Evolutionary conservation across 208 protist genomes (phyloP).

Genomic region (Trypanosoma boissoni): DNA sequence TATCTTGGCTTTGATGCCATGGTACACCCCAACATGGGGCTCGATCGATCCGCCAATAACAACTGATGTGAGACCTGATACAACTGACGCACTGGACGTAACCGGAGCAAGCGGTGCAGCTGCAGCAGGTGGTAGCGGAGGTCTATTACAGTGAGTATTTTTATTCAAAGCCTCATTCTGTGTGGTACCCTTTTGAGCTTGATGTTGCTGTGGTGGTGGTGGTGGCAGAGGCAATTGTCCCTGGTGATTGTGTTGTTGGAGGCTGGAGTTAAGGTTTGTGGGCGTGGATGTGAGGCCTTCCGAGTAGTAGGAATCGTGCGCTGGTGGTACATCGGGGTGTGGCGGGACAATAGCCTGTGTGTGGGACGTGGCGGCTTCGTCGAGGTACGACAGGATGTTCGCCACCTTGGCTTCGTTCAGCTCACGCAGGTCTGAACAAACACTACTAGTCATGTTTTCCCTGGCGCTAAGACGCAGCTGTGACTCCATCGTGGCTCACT

Average conservation of each 20-base stretch:
- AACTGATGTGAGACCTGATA: constrained; percentile 19
- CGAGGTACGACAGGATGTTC: constrained; percentile 83
- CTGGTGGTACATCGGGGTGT: neutral
- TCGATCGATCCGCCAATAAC: constrained; percentile 28
- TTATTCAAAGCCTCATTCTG: too few species aligned
- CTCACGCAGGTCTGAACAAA: constrained; percentile 77
- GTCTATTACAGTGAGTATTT: too few species aligned
- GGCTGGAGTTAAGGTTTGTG: neutral
- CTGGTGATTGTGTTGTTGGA: too few species aligned
- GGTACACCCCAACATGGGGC: constrained; percentile 53
- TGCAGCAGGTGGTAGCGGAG: constrained; percentile 6
- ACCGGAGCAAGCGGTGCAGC: neutral
- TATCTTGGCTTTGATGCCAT: constrained; percentile 82
- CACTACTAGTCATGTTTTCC: constrained; percentile 28
- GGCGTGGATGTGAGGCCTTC: neutral
- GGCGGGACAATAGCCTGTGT: neutral
- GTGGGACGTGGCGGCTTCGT: constrained; percentile 30
- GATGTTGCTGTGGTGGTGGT: too few species aligned
- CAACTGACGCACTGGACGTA: constrained; percentile 17
- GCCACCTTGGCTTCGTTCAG: constrained; percentile 87
- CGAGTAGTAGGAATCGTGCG: neutral
- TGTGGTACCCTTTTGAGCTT: too few species aligned
- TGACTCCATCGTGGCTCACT: constrained; percentile 3
- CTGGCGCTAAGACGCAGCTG: neutral
- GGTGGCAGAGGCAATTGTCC: too few species aligned